Base-by-base conservation (phyloP, 2,329 filamentous ascomycete species). In the Pseudogymnoascus sp. region DNA sequence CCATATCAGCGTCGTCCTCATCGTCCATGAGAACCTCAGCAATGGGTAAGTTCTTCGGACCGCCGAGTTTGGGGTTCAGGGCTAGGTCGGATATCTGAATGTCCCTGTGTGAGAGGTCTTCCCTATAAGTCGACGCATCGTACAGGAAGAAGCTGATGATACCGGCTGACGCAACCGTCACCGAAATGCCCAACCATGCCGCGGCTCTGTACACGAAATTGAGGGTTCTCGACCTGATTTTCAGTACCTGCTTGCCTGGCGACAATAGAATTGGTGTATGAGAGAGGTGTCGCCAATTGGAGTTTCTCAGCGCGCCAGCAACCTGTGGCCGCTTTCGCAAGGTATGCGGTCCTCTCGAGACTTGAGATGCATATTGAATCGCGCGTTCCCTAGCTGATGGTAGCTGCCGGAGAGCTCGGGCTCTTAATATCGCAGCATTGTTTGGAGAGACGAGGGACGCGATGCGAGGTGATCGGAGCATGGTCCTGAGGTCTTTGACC, bases 21-120 rank as follows among this genome's bases (percentile, higher is more conserved):
- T 97, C 95, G 71, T 96, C 93, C 41, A 99, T 87, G 65, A 93
- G 85, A 23, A 89, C 85, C 67, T 97, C 91, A 18, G 90, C 88
- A 64, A 99, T 95, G 1, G 93, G 95, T 35, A 99, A 78, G 71
- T 99, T 96, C 81, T 99, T 97, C 0, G 93, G 93, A 0, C 95
- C 95, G 62, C 95, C 95, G 64, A 83, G 83, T 66, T 87, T 84
- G 1, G 95, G 95, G 63, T 86, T 87, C 61, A 99, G 79, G 1
- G 95, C 95, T 37, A 91, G 78, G 69, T 91, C 84, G 1, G 93
- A 93, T n/a, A 99, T 89, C 59, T 88, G 83, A 63, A 96, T 86
- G 69, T 97, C 93, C 67, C 80, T 79, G 25, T 82, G 81, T 5
- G 81, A 83, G 1, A 83, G 77, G 55, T 88, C 81, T 67, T 92